Evolutionary conservation across 1,284 basidiomycete species (phyloP).

Genomic region (Malassezia vespertilionis): DNA sequence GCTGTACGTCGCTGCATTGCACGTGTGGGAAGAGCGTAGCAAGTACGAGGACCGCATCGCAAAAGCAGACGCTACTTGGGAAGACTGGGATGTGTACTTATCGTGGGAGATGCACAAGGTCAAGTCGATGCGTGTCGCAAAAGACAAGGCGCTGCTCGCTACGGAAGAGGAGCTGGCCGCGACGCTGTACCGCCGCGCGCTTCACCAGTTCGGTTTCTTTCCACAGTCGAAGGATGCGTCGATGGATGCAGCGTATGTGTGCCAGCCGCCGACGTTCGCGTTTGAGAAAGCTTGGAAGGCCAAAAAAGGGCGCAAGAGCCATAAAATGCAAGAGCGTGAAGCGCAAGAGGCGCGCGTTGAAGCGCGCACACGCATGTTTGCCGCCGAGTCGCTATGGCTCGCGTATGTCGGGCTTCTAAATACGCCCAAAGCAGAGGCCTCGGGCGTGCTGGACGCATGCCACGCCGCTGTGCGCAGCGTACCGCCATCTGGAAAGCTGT

Average conservation of each 20-base stretch:
- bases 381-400: conserved; percentile 31
- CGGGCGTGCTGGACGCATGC: conserved; percentile 23
- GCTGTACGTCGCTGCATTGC: conserved; percentile 19
- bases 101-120: conserved; percentile 22
- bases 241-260: conserved; percentile 18
- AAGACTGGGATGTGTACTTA: conserved; percentile 21
- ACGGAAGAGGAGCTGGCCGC: conserved; percentile 10
- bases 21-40: conserved; percentile 17
- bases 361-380: conserved; percentile 11
- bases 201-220: conserved; percentile 8
- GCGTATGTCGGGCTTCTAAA: conserved; percentile 23
- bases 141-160: conserved; percentile 18
- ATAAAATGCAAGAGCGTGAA: conserved; percentile 15
- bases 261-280: conserved; percentile 11
- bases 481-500: conserved; percentile 22
- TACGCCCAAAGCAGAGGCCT: conserved; percentile 16
- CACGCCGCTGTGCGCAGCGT: conserved; percentile 21
- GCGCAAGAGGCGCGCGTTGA: conserved; percentile 19
- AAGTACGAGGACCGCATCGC: conserved; percentile 23
- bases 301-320: conserved; percentile 4
- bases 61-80: conserved; percentile 7
- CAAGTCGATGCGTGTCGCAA: conserved; percentile 15
- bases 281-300: conserved; percentile 8
- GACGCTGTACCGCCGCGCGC: conserved; percentile 12
- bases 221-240: neutral